Conservation (phyloP, 2,329 filamentous ascomycete species). For the Alternaria gaisen region DNA sequence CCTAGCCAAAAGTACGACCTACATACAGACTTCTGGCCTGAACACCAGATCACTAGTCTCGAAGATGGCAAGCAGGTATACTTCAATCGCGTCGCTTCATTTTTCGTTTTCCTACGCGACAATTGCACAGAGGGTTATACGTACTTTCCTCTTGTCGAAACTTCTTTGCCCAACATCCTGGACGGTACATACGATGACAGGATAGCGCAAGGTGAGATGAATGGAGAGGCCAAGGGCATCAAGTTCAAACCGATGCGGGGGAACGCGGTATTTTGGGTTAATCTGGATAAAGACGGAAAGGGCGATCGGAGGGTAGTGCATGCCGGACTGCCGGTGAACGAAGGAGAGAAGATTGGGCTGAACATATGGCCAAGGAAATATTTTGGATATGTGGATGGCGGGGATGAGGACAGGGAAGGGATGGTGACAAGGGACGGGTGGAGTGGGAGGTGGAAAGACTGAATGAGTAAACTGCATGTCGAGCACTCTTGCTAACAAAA, state of each 20-base stretch:
- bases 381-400: conserved; percentile 18
- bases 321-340: conserved; percentile 64
- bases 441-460: conserved; percentile 25
- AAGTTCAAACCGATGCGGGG: conserved; percentile 65
- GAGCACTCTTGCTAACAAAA: not conserved
- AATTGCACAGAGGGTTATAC: conserved; percentile 38
- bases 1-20: conserved; percentile 35
- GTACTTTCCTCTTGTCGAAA: conserved; percentile 32
- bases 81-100: conserved; percentile 35
- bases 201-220: conserved; percentile 27
- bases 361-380: conserved; percentile 63
- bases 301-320: conserved; percentile 58
- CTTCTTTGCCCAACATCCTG: conserved; percentile 10
- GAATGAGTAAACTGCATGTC: not conserved
- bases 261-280: conserved; percentile 69
- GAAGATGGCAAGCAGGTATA: conserved; percentile 19
- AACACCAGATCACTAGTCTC: conserved; percentile 27
- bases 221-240: conserved; percentile 37
- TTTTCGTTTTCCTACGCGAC: conserved; percentile 38
- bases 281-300: conserved; percentile 58
- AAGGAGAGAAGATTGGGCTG: conserved; percentile 66
- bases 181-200: conserved; percentile 22
- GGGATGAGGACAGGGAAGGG: not conserved
- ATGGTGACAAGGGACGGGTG: conserved; percentile 6
- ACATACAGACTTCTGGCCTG: conserved; percentile 38